A percentile compares a stretch with the other conserved stretches of the same genome.
Evolutionary conservation across 2,329 filamentous ascomycete genomes (phyloP).

Genomic region (Fusarium chaquense): DNA sequence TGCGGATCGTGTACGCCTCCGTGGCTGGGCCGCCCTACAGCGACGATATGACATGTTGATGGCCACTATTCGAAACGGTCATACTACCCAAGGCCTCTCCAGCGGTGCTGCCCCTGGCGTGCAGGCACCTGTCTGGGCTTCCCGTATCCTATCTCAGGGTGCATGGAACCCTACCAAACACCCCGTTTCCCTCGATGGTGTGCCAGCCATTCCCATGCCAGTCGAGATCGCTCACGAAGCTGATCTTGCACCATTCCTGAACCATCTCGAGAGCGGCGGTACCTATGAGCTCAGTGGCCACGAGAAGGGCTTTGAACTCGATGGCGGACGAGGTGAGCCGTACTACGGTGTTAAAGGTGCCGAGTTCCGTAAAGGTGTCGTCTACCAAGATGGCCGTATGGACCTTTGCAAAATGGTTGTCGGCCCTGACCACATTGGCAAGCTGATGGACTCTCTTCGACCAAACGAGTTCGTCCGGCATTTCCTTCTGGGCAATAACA

Average conservation of each 20-base stretch:
- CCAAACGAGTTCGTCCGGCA: constrained; percentile 62
- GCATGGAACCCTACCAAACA: constrained; percentile 50
- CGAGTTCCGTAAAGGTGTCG: constrained; percentile 55
- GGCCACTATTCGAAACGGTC: constrained; percentile 51
- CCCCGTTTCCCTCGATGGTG: constrained; percentile 50
- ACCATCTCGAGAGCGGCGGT: constrained; percentile 50
- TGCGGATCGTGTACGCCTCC: constrained; percentile 53
- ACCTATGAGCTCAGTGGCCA: constrained; percentile 45
- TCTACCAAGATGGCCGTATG: constrained; percentile 65
- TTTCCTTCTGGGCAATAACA: constrained; percentile 67
- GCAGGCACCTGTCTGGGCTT: constrained; percentile 51
- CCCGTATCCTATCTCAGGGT: constrained; percentile 52
- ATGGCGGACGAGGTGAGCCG: constrained; percentile 54
- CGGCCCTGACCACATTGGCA: constrained; percentile 62
- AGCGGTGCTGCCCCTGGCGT: constrained; percentile 51
- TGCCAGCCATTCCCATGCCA: constrained; percentile 52
- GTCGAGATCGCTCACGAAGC: constrained; percentile 49
- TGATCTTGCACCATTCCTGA: constrained; percentile 53
- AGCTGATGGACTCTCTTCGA: constrained; percentile 62
- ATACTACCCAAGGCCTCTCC: constrained; percentile 44
- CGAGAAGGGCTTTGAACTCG: constrained; percentile 48
- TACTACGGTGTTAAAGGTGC: constrained; percentile 52
- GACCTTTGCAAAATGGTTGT: constrained; percentile 69
- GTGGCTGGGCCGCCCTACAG: constrained; percentile 54
- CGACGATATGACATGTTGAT: constrained; percentile 52